These are phyloP conservation scores for Trematosphaeria pertusa DNA, from an alignment of 2,329 filamentous ascomycete genomes.

Conservation along the genomic window DNA sequence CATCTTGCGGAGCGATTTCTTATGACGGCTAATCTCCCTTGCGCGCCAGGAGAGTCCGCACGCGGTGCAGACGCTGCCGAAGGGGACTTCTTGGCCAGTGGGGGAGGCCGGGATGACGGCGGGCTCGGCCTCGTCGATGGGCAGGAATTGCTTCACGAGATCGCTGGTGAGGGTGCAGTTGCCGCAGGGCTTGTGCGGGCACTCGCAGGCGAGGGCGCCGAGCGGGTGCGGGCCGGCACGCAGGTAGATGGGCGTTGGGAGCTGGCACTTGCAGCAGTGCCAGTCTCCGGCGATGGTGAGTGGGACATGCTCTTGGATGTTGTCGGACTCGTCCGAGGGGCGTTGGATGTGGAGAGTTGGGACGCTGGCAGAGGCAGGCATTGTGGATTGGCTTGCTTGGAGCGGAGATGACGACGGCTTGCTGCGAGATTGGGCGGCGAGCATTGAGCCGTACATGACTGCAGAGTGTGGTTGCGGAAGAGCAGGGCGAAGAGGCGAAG, in stretches of 20 bases:
- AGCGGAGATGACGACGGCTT: no score
- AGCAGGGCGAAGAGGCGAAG: no score
- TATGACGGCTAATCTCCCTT: constrained; percentile 9
- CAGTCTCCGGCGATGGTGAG: constrained; percentile 1
- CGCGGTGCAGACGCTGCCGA: constrained; percentile 31
- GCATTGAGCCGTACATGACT: no score
- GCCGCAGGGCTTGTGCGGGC: constrained; percentile 32
- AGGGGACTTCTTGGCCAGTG: constrained; percentile 16
- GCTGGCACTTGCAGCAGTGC: constrained; percentile 16
- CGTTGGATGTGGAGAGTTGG: no score
- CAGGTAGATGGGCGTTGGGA: background rate
- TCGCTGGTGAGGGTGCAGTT: constrained; percentile 29
- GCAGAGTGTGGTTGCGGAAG: no score
- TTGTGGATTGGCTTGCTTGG: no score
- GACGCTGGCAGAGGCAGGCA: no score
- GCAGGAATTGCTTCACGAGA: constrained; percentile 27
- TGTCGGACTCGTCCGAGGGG: no score
- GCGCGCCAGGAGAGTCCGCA: constrained; percentile 36
- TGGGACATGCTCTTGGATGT: no score
- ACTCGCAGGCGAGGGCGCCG: constrained; percentile 27
- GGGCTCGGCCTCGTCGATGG: constrained; percentile 35
- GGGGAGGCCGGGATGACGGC: constrained; percentile 24
- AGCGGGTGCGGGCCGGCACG: constrained; percentile 22
- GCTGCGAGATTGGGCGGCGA: no score
- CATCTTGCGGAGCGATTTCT: constrained; percentile 22